phyloP scores from a whole-genome alignment of 768 basidiomycete genomes.

The Panaeolus cyanescens region DNA sequence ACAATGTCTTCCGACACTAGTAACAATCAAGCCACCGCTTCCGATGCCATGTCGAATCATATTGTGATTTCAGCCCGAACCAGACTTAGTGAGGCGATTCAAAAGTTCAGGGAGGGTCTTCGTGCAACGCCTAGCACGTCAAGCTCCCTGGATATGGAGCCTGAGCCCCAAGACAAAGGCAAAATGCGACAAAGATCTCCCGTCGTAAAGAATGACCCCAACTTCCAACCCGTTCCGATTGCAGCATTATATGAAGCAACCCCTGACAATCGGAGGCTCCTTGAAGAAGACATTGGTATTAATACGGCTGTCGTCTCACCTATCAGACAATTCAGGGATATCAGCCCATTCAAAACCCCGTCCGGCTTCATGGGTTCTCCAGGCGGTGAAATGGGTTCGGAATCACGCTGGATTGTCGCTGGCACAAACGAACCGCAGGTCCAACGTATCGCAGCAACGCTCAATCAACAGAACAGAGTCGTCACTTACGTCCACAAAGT shows the following conservation, averaged over 20 bases:
- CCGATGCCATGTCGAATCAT: background rate
- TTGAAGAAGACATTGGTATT: background rate
- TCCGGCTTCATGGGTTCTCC: background rate
- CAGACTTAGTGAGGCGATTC: background rate
- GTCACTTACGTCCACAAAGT: background rate
- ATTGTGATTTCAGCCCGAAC: background rate
- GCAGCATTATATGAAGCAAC: background rate
- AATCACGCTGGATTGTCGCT: background rate
- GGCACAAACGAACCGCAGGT: background rate
- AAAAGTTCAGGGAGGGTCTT: background rate
- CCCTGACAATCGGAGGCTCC: background rate
- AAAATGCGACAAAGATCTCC: background rate
- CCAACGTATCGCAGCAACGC: background rate
- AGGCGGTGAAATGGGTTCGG: background rate
- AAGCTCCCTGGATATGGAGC: background rate
- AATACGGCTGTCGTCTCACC: background rate
- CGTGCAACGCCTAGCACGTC: background rate
- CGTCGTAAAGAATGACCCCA: background rate
- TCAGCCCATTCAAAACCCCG: background rate
- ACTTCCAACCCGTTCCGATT: background rate
- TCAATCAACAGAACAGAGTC: background rate
- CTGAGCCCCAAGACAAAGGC: background rate
- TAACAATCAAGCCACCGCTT: background rate
- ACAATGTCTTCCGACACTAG: background rate
- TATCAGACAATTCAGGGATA: background rate